Percentiles rank a stretch among this genome's conserved stretches.
phyloP scores from a whole-genome alignment of 1,284 basidiomycete species.

The Puccinia hordei region DNA sequence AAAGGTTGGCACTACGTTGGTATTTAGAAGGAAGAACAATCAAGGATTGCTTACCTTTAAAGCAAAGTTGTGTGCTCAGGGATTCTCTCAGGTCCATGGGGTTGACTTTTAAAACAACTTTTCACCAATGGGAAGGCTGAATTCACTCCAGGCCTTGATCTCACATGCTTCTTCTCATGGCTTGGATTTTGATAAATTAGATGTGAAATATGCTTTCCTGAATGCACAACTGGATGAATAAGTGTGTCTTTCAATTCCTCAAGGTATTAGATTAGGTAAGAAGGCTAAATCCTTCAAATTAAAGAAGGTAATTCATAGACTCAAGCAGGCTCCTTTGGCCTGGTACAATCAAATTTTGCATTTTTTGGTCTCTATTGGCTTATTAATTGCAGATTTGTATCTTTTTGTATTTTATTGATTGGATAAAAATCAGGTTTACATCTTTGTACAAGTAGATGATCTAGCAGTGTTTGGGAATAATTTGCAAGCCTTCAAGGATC shows the following conservation, averaged over 20 bases:
- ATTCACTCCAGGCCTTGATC: too few species aligned
- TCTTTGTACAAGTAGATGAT: slow-evolving; percentile 15
- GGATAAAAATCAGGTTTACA: not conserved
- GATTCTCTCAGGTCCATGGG: too few species aligned
- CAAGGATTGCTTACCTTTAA: not conserved
- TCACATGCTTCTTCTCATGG: not conserved
- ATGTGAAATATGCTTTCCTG: not conserved
- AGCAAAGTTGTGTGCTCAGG: not conserved
- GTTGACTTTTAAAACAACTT: too few species aligned
- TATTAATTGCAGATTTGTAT: not conserved
- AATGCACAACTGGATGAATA: not conserved
- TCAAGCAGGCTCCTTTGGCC: slow-evolving; percentile 15
- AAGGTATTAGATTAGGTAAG: not conserved
- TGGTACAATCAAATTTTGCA: not conserved
- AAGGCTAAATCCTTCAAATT: not conserved
- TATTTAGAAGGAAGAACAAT: not conserved
- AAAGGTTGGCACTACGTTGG: not conserved
- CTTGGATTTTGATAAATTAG: too few species aligned
- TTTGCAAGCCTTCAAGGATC: too few species aligned
- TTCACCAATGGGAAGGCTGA: too few species aligned
- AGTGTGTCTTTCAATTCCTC: not conserved
- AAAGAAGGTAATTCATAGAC: slow-evolving; percentile 24
- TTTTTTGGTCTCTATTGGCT: not conserved
- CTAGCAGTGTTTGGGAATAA: too few species aligned
- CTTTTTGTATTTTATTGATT: not conserved